Percentiles rank a stretch among this genome's conserved stretches.
Conservation (phyloP, 2,329 filamentous ascomycete species). For the Myriosclerotinia duriaeana region DNA sequence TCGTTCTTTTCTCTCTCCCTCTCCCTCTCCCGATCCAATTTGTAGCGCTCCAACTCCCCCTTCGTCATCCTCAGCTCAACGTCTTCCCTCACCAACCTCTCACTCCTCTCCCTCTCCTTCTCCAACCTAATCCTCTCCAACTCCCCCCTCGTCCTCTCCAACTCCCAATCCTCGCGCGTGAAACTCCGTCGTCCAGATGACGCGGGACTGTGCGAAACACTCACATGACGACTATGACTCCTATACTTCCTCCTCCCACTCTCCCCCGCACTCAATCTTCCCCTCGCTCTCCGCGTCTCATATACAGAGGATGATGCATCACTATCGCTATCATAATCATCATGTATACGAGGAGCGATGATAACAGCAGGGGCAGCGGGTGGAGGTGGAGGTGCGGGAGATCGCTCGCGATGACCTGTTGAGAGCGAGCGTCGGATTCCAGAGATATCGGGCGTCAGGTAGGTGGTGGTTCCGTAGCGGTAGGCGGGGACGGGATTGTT, state of each 20-base stretch:
- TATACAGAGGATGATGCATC: constrained; percentile 9
- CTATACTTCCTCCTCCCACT: neutral
- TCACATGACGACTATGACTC: constrained; percentile 22
- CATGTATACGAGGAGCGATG: constrained; percentile 45
- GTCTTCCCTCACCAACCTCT: constrained; percentile 48
- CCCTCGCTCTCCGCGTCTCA: constrained; percentile 23
- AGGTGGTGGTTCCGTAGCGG: constrained; percentile 22
- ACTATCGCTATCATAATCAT: constrained; percentile 19
- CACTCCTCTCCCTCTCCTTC: constrained; percentile 41
- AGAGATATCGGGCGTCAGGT: constrained; percentile 34
- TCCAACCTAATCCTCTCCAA: constrained; percentile 49
- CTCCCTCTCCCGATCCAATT: neutral
- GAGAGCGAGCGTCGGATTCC: constrained; percentile 28
- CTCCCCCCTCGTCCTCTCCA: constrained; percentile 48
- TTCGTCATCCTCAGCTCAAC: constrained; percentile 10
- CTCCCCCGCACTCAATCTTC: constrained; percentile 30
- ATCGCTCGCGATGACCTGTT: constrained; percentile 23
- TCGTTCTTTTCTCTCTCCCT: constrained; percentile 3
- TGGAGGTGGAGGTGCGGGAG: constrained; percentile 21
- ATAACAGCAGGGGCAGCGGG: constrained; percentile 44
- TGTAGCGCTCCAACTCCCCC: constrained; percentile 11
- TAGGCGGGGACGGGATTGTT: constrained; percentile 24
- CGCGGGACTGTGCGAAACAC: constrained; percentile 1
- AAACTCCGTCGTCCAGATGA: neutral
- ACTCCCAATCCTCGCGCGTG: constrained; percentile 41